Percentiles rank a stretch among this genome's conserved stretches.
Conservation (phyloP, 192 early-diverging fungal species). For the Umbelopsis ramanniana region DNA sequence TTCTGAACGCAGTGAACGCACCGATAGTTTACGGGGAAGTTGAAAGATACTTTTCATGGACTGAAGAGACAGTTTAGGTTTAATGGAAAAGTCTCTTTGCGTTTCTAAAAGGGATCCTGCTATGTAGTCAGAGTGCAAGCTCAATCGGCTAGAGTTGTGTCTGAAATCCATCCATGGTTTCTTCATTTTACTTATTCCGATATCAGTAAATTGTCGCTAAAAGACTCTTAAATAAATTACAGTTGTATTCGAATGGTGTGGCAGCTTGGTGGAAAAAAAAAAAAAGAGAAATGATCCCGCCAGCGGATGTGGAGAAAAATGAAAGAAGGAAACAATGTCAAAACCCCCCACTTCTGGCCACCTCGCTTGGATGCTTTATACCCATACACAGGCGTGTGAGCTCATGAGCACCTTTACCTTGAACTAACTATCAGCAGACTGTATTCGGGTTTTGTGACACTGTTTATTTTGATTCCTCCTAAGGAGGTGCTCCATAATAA, state of each 20-base stretch:
- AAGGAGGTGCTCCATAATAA: not conserved
- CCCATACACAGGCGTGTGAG: no score
- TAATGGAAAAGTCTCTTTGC: not conserved
- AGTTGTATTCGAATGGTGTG: not conserved
- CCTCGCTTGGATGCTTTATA: not conserved
- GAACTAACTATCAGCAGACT: no score
- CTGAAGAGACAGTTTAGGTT: not conserved
- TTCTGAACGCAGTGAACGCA: not conserved
- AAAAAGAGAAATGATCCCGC: not conserved
- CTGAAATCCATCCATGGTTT: constrained; percentile 1
- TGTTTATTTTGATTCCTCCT: constrained; percentile 2
- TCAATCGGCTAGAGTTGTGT: not conserved
- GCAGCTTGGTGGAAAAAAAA: not conserved
- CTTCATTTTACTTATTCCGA: not conserved
- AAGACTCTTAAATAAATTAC: not conserved
- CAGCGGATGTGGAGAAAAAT: not conserved
- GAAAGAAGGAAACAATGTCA: not conserved
- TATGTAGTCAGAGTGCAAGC: no score
- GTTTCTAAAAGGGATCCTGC: no score
- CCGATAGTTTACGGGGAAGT: not conserved
- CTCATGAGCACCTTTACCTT: no score
- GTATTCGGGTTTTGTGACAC: not conserved
- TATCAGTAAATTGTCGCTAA: not conserved
- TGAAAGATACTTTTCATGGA: not conserved
- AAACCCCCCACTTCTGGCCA: not conserved